Evolutionary conservation across 2,329 filamentous ascomycete genomes (phyloP).

Genomic region (Cordyceps cicadae): DNA sequence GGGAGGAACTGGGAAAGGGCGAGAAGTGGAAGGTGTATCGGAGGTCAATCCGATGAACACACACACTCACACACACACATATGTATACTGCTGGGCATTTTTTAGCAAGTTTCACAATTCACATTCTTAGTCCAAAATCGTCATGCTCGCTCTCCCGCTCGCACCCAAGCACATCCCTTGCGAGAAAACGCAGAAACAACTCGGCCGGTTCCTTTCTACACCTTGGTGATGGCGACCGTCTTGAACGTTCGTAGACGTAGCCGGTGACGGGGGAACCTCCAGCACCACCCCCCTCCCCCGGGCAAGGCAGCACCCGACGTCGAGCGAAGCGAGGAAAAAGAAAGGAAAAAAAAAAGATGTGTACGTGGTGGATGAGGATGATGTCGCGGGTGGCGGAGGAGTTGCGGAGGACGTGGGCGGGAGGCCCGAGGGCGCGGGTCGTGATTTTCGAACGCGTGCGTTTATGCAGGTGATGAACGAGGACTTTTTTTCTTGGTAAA

Average conservation of each 20-base stretch:
- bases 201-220: too few species aligned
- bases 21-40: neutral
- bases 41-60: neutral
- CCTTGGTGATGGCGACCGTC: slow-evolving; percentile 46
- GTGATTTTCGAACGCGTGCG: slow-evolving; percentile 62
- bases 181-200: too few species aligned
- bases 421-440: slow-evolving; percentile 60
- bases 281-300: slow-evolving; percentile 53
- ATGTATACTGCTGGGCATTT: neutral
- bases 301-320: too few species aligned
- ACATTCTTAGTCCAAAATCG: neutral
- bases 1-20: neutral
- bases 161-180: too few species aligned
- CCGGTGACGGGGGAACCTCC: slow-evolving; percentile 57
- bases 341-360: slow-evolving; percentile 5
- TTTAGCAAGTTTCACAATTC: neutral
- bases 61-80: neutral
- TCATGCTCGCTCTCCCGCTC: neutral
- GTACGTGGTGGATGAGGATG: slow-evolving; percentile 59
- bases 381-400: slow-evolving; percentile 70
- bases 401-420: slow-evolving; percentile 73
- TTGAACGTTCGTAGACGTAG: slow-evolving; percentile 74
- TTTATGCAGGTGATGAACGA: slow-evolving; percentile 71
- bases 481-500: slow-evolving; percentile 25
- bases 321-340: neutral